Evolutionary conservation across 2,329 filamentous ascomycete genomes (phyloP).

Genomic region (Trichoderma sp.): DNA sequence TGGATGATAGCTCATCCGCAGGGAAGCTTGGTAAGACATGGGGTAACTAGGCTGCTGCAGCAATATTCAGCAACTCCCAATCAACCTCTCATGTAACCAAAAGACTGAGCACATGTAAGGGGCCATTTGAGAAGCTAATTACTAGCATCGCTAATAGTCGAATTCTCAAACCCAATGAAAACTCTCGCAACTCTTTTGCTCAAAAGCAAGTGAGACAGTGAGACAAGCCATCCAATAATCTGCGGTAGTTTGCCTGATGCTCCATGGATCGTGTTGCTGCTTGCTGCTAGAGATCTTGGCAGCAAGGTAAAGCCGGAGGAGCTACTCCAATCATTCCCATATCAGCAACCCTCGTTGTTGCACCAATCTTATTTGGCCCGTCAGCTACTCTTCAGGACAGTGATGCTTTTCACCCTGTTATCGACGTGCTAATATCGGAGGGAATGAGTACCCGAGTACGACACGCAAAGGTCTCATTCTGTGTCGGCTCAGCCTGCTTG

Average conservation of each 20-base stretch:
- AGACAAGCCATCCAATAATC: not conserved
- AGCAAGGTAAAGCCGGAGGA: not conserved
- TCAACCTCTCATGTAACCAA: not conserved
- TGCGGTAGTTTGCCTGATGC: not conserved
- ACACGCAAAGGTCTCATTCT: not conserved
- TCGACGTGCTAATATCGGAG: not conserved
- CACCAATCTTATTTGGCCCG: not conserved
- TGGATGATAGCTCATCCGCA: not conserved
- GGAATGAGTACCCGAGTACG: slow-evolving; percentile 4
- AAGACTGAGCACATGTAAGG: not conserved
- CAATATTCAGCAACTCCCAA: not conserved
- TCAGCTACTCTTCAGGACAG: not conserved
- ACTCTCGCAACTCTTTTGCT: not conserved
- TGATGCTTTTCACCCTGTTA: not conserved
- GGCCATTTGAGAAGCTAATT: not conserved
- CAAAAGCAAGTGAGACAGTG: not conserved
- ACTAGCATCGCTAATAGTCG: not conserved
- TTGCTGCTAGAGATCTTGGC: slow-evolving; percentile 1
- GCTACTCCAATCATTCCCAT: not conserved
- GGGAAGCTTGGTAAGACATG: slow-evolving; percentile 5
- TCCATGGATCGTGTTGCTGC: not conserved
- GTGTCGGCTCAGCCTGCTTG: slow-evolving; percentile 1
- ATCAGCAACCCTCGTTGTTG: not conserved
- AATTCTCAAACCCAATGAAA: not conserved
- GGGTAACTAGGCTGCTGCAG: not conserved